These are phyloP conservation scores for Fusarium sp. DNA, from an alignment of 2,329 filamentous ascomycete genomes.

Conservation along the genomic window DNA sequence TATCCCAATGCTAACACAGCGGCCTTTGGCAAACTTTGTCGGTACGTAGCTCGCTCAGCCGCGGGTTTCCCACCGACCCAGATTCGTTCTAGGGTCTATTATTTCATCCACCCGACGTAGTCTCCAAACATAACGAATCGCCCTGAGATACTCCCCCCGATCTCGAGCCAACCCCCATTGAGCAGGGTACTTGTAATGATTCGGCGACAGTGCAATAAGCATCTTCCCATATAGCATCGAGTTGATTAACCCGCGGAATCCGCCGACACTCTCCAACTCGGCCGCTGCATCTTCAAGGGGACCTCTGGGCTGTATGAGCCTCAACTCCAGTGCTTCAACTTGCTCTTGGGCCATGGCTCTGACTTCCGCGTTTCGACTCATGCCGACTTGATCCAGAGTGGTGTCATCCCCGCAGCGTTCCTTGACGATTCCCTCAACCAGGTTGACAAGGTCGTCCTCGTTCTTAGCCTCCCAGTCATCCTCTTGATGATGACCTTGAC, in stretches of 20 bases:
- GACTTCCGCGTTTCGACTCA: not conserved
- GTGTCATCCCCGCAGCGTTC: not conserved
- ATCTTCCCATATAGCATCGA: conserved; percentile 2
- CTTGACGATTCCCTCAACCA: not conserved
- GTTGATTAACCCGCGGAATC: not conserved
- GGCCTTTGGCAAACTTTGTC: too few species aligned
- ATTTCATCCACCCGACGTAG: not conserved
- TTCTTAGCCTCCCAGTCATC: not conserved
- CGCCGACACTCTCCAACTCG: not conserved
- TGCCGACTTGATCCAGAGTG: not conserved
- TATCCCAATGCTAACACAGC: too few species aligned
- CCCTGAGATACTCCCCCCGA: not conserved
- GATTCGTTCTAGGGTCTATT: too few species aligned
- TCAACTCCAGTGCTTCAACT: not conserved
- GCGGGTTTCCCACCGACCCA: too few species aligned
- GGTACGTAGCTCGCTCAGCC: too few species aligned
- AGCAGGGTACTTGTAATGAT: not conserved
- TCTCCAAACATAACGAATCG: not conserved
- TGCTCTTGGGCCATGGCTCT: not conserved
- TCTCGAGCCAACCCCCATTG: not conserved
- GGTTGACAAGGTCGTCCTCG: not conserved
- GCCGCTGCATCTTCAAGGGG: not conserved
- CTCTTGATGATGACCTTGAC: not conserved
- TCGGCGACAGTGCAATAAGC: not conserved
- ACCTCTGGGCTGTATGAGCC: not conserved